phyloP scores from a whole-genome alignment of 2,329 filamentous ascomycete species.

The Diaporthe humulicola region DNA sequence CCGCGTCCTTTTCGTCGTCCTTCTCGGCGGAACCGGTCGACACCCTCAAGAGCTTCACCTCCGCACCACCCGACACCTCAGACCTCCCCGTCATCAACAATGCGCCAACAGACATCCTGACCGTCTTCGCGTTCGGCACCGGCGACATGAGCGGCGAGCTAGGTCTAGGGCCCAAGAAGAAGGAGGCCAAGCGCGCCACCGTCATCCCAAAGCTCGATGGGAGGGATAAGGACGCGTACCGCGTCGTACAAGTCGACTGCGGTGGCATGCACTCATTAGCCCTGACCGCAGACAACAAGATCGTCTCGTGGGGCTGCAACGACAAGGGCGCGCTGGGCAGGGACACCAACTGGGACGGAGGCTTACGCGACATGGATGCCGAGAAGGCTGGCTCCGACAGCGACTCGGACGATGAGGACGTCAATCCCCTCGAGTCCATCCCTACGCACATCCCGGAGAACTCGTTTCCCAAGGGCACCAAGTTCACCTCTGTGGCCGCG shows the following conservation, averaged over 20 bases:
- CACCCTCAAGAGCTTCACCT: conserved; percentile 37
- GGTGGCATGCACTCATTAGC: conserved; percentile 78
- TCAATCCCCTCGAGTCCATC: conserved; percentile 72
- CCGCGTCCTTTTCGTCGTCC: conserved; percentile 13
- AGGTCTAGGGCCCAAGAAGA: conserved; percentile 43
- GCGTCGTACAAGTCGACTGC: conserved; percentile 70
- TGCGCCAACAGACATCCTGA: conserved; percentile 40
- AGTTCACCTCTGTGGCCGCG: conserved; percentile 70
- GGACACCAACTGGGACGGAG: conserved; percentile 69
- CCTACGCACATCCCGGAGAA: conserved; percentile 66
- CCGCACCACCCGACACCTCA: conserved; percentile 37
- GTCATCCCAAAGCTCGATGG: conserved; percentile 41
- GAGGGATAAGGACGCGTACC: conserved; percentile 36
- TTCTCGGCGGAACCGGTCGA: conserved; percentile 35
- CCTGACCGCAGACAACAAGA: conserved; percentile 74
- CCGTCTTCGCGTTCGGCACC: conserved; percentile 42
- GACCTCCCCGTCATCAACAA: conserved; percentile 38
- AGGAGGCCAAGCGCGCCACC: conserved; percentile 40
- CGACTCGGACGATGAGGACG: conserved; percentile 58
- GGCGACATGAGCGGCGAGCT: conserved; percentile 64
- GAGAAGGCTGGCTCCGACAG: conserved; percentile 72
- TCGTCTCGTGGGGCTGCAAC: conserved; percentile 79
- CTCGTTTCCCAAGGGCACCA: conserved; percentile 65
- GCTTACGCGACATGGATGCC: conserved; percentile 55
- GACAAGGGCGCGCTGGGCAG: conserved; percentile 76